phyloP scores from a whole-genome alignment of 441 rosid genomes.

The Adansonia grandidieri region DNA sequence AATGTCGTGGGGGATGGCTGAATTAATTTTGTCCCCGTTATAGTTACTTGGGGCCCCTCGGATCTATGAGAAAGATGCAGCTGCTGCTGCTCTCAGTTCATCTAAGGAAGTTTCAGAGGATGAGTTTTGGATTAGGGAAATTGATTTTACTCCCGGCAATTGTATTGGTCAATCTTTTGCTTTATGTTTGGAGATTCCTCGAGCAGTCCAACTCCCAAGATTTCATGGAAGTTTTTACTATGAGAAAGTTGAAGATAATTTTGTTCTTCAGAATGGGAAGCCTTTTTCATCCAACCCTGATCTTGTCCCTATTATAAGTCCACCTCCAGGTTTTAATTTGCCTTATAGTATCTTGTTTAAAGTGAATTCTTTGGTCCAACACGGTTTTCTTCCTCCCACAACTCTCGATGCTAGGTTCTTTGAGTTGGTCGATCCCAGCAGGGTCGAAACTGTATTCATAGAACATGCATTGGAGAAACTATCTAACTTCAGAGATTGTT shows the following conservation, averaged over 20 bases:
- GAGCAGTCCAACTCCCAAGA: slow-evolving; percentile 29
- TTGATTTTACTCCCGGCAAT: slow-evolving; percentile 45
- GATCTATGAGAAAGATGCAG: slow-evolving; percentile 40
- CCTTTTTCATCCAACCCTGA: slow-evolving; percentile 35
- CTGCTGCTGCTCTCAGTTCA: slow-evolving; percentile 21
- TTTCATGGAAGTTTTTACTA: slow-evolving; percentile 34
- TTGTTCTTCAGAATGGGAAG: slow-evolving; percentile 31
- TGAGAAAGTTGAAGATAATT: slow-evolving; percentile 27
- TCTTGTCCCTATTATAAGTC: slow-evolving; percentile 42
- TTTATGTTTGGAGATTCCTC: slow-evolving; percentile 48
- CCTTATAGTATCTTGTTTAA: slow-evolving; percentile 45
- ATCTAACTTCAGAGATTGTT: slow-evolving; percentile 39
- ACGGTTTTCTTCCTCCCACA: slow-evolving; percentile 46
- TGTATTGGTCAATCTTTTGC: slow-evolving; percentile 55
- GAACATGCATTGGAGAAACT: slow-evolving; percentile 43
- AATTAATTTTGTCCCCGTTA: neutral
- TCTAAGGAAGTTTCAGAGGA: slow-evolving; percentile 36
- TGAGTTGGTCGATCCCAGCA: slow-evolving; percentile 36
- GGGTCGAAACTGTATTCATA: slow-evolving; percentile 21
- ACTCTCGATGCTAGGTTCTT: slow-evolving; percentile 40
- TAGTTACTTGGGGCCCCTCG: slow-evolving; percentile 62
- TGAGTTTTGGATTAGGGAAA: slow-evolving; percentile 44
- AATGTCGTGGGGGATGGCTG: neutral
- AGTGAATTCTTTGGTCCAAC: slow-evolving; percentile 48
- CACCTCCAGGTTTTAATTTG: slow-evolving; percentile 33